Evolutionary conservation across 257 asterid species (phyloP).

Genomic region (Capsicum pubescens): DNA sequence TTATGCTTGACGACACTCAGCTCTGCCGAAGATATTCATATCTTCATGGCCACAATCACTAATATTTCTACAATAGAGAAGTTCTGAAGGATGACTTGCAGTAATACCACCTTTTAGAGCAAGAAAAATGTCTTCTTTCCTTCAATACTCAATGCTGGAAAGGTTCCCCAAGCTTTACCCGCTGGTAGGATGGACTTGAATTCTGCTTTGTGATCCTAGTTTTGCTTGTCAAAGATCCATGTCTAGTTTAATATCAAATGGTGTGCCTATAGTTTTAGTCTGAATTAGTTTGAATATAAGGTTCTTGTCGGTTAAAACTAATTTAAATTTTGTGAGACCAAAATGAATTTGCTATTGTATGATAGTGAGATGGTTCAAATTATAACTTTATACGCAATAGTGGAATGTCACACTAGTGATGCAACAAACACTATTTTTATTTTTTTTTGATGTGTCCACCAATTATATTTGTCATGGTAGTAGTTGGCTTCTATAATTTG

Average conservation of each 20-base stretch:
- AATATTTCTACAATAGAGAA: not conserved
- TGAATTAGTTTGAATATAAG: not conserved
- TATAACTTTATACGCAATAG: not conserved
- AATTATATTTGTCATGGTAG: not conserved
- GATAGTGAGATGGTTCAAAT: not conserved
- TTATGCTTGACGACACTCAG: not conserved
- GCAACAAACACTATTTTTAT: not conserved
- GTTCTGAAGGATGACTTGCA: not conserved
- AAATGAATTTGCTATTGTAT: not conserved
- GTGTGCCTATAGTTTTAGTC: not conserved
- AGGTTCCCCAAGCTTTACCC: not conserved
- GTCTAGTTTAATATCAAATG: not conserved
- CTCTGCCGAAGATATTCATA: not conserved
- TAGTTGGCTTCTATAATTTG: slow-evolving; percentile 13
- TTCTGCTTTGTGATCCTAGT: not conserved
- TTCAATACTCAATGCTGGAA: not conserved
- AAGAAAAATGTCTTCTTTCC: not conserved
- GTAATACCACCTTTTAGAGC: not conserved
- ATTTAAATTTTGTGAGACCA: not conserved
- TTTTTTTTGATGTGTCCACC: not conserved
- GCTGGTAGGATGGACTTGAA: not conserved
- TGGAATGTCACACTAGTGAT: not conserved
- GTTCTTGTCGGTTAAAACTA: not conserved
- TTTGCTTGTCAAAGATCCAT: not conserved
- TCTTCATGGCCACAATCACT: not conserved